A percentile compares a stretch with the other conserved stretches of the same genome.
Evolutionary conservation across 2,329 filamentous ascomycete species (phyloP).

Genomic region (Penicillium oxalicum): DNA sequence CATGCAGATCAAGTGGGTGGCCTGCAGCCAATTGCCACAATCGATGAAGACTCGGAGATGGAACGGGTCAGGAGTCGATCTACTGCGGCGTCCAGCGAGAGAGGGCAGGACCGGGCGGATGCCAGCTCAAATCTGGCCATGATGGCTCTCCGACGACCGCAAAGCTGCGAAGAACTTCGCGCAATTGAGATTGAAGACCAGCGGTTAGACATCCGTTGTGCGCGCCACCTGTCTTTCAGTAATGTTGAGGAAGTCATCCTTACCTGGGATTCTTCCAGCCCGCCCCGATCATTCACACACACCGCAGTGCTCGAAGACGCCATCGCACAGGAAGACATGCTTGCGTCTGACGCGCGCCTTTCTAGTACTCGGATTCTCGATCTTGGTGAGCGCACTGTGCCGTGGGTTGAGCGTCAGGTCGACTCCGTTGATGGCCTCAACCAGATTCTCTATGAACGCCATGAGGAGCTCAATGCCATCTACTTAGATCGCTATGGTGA

Average conservation of each 20-base stretch:
- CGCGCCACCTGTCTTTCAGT: conserved; percentile 44
- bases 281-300: conserved; percentile 25
- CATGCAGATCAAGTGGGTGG: conserved; percentile 7
- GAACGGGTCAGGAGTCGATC: conserved; percentile 26
- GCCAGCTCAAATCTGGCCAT: conserved; percentile 19
- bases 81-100: conserved; percentile 25
- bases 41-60: conserved; percentile 26
- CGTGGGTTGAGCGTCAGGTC: conserved; percentile 42
- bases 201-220: conserved; percentile 28
- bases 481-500: conserved; percentile 66
- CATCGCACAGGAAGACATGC: conserved; percentile 35
- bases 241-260: conserved; percentile 43
- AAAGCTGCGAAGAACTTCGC: conserved; percentile 30
- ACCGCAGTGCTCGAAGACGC: conserved; percentile 37
- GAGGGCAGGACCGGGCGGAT: conserved; percentile 19
- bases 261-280: conserved; percentile 28
- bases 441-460: conserved; percentile 55
- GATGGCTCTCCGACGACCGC: conserved; percentile 32
- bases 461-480: conserved; percentile 58
- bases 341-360: conserved; percentile 32
- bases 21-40: conserved; percentile 11
- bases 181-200: conserved; percentile 13
- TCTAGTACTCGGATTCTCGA: conserved; percentile 34
- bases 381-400: conserved; percentile 33
- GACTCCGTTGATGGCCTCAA: conserved; percentile 54